A percentile compares a stretch with the other conserved stretches of the same genome.
These are phyloP conservation scores for Ceratobasidium sp. DNA, from an alignment of 1,284 basidiomycete genomes.

Conservation along the genomic window DNA sequence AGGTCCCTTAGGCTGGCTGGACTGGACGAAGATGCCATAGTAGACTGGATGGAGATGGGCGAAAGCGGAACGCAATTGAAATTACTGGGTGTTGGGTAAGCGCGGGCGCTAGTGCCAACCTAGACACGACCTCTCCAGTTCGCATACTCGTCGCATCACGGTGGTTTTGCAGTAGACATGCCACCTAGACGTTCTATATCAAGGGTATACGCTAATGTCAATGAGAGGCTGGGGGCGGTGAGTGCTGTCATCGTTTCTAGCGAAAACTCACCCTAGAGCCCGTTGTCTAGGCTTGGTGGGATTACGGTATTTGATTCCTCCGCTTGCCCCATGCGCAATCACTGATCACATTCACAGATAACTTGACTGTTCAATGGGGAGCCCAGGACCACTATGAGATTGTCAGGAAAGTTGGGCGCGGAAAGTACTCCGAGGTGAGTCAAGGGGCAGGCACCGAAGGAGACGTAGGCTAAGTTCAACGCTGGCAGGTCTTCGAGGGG, in stretches of 20 bases:
- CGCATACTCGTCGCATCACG: constrained; percentile 15
- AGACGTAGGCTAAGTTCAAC: constrained; percentile 19
- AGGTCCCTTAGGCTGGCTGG: constrained; percentile 45
- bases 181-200: constrained; percentile 53
- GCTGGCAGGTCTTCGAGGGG: constrained; percentile 91
- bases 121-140: neutral
- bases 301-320: constrained; percentile 61
- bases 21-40: constrained; percentile 32
- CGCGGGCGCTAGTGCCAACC: constrained; percentile 28
- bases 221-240: constrained; percentile 64
- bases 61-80: constrained; percentile 1
- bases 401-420: constrained; percentile 94
- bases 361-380: constrained; percentile 93
- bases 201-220: constrained; percentile 66
- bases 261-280: constrained; percentile 18
- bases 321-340: constrained; percentile 7
- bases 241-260: constrained; percentile 21
- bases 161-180: constrained; percentile 24
- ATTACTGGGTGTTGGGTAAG: constrained; percentile 2
- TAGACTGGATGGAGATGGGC: constrained; percentile 20
- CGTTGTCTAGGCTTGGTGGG: constrained; percentile 61
- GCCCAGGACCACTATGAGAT: constrained; percentile 99
- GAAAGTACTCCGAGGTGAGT: constrained; percentile 93
- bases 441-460: neutral
- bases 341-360: constrained; percentile 64